These are phyloP conservation scores for Alternaria brassicae DNA, from an alignment of 2,329 filamentous ascomycete genomes.

Conservation along the genomic window DNA sequence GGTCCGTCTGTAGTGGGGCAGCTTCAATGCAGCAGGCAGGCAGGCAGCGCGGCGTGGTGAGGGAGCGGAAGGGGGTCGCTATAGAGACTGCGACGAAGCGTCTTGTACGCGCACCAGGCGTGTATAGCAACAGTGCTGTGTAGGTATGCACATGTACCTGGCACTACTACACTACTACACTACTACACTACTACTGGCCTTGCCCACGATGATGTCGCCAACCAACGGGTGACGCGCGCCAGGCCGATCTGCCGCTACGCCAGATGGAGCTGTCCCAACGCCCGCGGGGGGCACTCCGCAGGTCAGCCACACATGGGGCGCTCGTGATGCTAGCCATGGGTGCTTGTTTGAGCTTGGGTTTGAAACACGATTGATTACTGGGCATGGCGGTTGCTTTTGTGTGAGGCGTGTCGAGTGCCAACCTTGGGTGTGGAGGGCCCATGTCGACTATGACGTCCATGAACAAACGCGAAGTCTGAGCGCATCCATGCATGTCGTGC, in stretches of 20 bases:
- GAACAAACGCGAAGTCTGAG: conserved; percentile 14
- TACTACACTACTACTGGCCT: background rate
- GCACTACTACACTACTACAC: no score
- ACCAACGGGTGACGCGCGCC: conserved; percentile 11
- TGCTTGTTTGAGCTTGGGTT: background rate
- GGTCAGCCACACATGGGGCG: conserved; percentile 3
- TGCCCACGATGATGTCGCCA: conserved; percentile 18
- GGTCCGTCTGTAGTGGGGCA: conserved; percentile 17
- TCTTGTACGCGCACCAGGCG: background rate
- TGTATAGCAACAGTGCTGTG: background rate
- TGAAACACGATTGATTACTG: background rate
- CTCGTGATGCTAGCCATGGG: background rate
- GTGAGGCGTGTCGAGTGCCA: background rate
- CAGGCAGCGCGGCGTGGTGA: background rate
- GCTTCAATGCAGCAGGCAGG: background rate
- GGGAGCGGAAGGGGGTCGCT: background rate
- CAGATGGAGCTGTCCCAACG: conserved; percentile 8
- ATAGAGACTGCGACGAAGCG: background rate
- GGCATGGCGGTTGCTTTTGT: background rate
- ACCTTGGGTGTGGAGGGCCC: background rate
- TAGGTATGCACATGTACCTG: background rate
- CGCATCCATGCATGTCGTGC: conserved; percentile 2
- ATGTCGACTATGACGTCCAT: conserved; percentile 11
- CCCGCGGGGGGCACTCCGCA: background rate
- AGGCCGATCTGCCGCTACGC: conserved; percentile 14